Base-by-base conservation (phyloP, 768 basidiomycete species). In the Boletus reticulatus region DNA sequence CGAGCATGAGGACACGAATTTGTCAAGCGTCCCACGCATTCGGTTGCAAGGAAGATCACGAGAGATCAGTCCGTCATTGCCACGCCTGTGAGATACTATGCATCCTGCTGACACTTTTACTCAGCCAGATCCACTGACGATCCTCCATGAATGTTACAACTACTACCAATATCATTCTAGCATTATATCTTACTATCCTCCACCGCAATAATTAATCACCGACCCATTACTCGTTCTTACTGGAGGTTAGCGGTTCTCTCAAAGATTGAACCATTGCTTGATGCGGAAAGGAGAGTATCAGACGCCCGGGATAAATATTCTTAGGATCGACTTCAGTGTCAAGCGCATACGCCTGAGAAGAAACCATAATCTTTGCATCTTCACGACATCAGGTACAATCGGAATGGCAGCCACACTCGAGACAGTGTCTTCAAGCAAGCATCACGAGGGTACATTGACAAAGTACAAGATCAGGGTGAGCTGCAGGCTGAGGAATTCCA, bases 391-490 rank as follows among this genome's bases (percentile, higher is more conserved):
- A 24, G 24, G 39, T n/a, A 34, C 19, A 41, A 11, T 39, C 24
- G 17, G 31, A 44, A 65, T 71, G 62, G 49, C 62, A 41, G 8
- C 34, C 24, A 63, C 66, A 34, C 82, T 94, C 61, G 82, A 89
- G 62, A 82, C 85, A 67, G 58, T 94, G 17, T 88, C 91, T 2
- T 78, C 83, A 11, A 93, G 84, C 81, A 88, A 88, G 71, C 79
- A 84, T 12, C 96, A 88, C 58, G 87, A 82, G 54, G 97, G 96
- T 22, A 80, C 82, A 52, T 69, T 98, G 53, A 80, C 75, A 56
- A 98, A 98, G 71, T 98, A 92, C 78, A 89, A 84, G 73, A 91
- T 88, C 78, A 88, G 84, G 78, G 92, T 83, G 59, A 45, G 68
- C 38, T 52, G 29, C 46, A 36, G 38, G 10, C 44, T 55, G 42